These are phyloP conservation scores for Pythium pyrilobum DNA, from an alignment of 352 stramenopile species.

Conservation along the genomic window DNA sequence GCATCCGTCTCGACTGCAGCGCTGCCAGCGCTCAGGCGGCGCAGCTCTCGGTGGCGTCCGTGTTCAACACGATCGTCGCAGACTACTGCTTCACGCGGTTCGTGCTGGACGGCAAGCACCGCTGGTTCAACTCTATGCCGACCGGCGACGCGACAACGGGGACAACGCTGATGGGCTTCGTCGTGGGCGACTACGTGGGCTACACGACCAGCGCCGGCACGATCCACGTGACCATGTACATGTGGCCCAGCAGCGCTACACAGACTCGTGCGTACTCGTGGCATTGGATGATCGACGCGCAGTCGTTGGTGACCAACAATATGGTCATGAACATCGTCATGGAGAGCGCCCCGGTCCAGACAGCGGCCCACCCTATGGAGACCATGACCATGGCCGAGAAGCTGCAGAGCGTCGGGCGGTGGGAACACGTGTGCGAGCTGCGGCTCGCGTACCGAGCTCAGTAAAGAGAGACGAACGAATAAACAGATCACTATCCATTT, in stretches of 20 bases:
- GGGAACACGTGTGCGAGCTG: background rate
- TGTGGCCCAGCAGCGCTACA: background rate
- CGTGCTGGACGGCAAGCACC: constrained; percentile 1
- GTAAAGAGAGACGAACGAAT: too few species aligned
- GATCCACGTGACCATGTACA: constrained; percentile 6
- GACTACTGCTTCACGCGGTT: constrained; percentile 2
- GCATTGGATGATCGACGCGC: constrained; percentile 11
- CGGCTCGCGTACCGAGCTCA: background rate
- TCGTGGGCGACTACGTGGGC: constrained; percentile 10
- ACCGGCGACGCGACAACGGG: constrained; percentile 4
- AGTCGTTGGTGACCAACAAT: background rate
- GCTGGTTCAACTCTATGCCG: constrained; percentile 6
- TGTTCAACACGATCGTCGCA: background rate
- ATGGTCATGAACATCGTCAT: background rate
- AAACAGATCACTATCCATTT: too few species aligned
- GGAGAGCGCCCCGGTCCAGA: background rate
- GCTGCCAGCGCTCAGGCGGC: background rate
- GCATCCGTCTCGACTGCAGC: background rate
- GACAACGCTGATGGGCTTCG: constrained; percentile 4
- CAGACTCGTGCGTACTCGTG: background rate
- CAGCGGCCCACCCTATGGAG: background rate
- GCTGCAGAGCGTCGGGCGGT: background rate
- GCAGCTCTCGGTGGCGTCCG: constrained; percentile 2
- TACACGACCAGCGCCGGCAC: background rate
- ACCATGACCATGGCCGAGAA: constrained; percentile 9